Conservation (phyloP, 2,329 filamentous ascomycete genomes). For the Curvularia lunata region DNA sequence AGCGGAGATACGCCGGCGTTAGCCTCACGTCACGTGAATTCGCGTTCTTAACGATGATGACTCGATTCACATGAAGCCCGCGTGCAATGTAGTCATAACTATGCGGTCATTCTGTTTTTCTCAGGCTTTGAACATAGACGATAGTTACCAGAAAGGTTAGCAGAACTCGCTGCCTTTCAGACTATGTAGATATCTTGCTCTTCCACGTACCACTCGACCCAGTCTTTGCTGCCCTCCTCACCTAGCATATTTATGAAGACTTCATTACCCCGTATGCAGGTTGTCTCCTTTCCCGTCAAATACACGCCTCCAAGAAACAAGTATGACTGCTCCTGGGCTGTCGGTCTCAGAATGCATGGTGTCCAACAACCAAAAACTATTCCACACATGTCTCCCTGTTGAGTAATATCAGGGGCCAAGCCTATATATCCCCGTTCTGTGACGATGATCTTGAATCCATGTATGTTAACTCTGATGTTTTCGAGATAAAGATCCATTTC, state of each 20-base stretch:
- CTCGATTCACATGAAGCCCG: neutral
- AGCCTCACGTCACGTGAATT: constrained; percentile 7
- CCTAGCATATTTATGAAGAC: constrained; percentile 5
- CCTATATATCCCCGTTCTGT: neutral
- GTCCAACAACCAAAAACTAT: neutral
- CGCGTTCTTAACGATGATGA: constrained; percentile 1
- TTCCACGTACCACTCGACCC: constrained; percentile 15
- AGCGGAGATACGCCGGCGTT: constrained; percentile 16
- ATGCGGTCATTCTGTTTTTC: too few species aligned
- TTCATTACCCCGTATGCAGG: neutral
- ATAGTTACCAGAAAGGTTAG: too few species aligned
- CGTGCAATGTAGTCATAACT: too few species aligned
- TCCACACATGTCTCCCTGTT: neutral
- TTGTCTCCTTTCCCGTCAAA: neutral
- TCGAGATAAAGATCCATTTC: neutral
- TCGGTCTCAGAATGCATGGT: neutral
- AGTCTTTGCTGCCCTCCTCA: constrained; percentile 16
- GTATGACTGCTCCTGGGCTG: neutral
- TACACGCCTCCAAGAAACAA: neutral
- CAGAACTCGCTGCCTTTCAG: neutral
- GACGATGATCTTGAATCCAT: neutral
- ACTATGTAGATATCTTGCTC: constrained; percentile 11
- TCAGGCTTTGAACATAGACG: too few species aligned
- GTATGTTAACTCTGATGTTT: neutral
- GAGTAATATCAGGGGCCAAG: neutral